Evolutionary conservation across 1,284 basidiomycete genomes (phyloP).

Genomic region (Puccinia hordei): DNA sequence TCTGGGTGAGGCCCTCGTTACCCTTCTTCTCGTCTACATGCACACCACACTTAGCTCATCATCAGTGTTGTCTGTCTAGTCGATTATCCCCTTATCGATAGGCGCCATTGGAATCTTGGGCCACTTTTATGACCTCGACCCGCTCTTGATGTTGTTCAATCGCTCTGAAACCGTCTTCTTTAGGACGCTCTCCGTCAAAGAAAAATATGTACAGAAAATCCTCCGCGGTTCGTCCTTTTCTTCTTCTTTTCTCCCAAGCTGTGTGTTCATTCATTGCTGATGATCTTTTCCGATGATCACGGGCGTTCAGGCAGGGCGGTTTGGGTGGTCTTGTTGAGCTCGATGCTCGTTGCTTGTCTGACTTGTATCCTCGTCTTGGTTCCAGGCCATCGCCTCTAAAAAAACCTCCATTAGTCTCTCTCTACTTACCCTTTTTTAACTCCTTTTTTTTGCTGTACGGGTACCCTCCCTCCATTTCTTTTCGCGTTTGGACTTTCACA

Average conservation of each 20-base stretch:
- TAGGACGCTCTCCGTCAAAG: constrained; percentile 80
- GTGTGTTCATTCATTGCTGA: too few relatives aligned
- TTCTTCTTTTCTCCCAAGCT: constrained; percentile 59
- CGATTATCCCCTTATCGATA: constrained; percentile 91
- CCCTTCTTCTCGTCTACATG: background rate
- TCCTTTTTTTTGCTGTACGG: background rate
- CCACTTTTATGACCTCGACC: constrained; percentile 94
- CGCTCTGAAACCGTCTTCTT: constrained; percentile 70
- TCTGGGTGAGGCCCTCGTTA: constrained; percentile 75
- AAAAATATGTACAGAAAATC: constrained; percentile 87
- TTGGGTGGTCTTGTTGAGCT: constrained; percentile 64
- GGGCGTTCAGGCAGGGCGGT: constrained; percentile 24
- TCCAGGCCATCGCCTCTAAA: constrained; percentile 76
- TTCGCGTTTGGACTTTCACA: too few relatives aligned
- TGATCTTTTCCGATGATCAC: background rate
- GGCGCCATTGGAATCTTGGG: constrained; percentile 86
- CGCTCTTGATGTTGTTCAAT: constrained; percentile 65
- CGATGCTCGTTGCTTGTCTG: constrained; percentile 71
- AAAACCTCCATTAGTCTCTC: background rate
- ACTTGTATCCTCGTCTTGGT: constrained; percentile 88
- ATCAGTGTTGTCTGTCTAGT: constrained; percentile 13
- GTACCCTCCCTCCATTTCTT: too few relatives aligned
- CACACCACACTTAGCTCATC: constrained; percentile 17
- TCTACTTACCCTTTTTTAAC: background rate
- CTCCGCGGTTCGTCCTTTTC: constrained; percentile 82